Evolutionary conservation across 495 filamentous ascomycete species (phyloP).

Genomic region (Platismatia glauca): DNA sequence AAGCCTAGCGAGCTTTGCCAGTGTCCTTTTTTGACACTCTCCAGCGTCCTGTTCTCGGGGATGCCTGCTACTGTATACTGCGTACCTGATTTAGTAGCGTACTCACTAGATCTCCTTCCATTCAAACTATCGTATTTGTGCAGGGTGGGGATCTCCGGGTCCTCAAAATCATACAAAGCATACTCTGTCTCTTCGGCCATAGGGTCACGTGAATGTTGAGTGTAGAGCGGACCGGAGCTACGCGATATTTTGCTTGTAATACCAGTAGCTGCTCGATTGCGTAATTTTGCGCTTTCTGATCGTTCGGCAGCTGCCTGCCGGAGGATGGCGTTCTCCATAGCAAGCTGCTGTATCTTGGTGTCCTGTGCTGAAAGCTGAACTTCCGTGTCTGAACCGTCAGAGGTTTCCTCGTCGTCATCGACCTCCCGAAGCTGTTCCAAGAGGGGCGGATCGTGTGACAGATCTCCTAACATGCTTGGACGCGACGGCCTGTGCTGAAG

Average conservation of each 20-base stretch:
- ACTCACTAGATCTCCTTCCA: slow-evolving; percentile 55
- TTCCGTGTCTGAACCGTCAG: slow-evolving; percentile 54
- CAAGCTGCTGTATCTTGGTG: slow-evolving; percentile 64
- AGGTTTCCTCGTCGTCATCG: slow-evolving; percentile 71
- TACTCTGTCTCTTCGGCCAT: slow-evolving; percentile 64
- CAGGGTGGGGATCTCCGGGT: slow-evolving; percentile 48
- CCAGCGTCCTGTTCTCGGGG: slow-evolving; percentile 64
- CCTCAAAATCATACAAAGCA: slow-evolving; percentile 61
- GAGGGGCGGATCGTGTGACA: slow-evolving; percentile 59
- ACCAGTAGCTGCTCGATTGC: slow-evolving; percentile 46
- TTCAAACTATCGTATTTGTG: slow-evolving; percentile 36
- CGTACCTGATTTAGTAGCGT: slow-evolving; percentile 43
- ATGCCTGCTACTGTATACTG: slow-evolving; percentile 47
- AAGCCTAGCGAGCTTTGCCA: slow-evolving; percentile 89
- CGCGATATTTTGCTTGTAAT: slow-evolving; percentile 17
- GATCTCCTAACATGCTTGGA: slow-evolving; percentile 75
- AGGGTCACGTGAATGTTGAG: slow-evolving; percentile 53
- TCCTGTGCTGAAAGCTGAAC: slow-evolving; percentile 51
- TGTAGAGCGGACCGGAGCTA: slow-evolving; percentile 31
- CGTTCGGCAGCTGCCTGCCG: slow-evolving; percentile 53
- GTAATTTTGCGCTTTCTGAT: slow-evolving; percentile 51
- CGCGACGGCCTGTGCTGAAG: slow-evolving; percentile 76
- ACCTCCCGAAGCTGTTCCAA: slow-evolving; percentile 74
- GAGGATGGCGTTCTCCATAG: slow-evolving; percentile 62
- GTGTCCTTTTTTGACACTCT: slow-evolving; percentile 68